These are phyloP conservation scores for Plasmodium gonderi DNA, from an alignment of 169 alveolate genomes.

Conservation along the genomic window DNA sequence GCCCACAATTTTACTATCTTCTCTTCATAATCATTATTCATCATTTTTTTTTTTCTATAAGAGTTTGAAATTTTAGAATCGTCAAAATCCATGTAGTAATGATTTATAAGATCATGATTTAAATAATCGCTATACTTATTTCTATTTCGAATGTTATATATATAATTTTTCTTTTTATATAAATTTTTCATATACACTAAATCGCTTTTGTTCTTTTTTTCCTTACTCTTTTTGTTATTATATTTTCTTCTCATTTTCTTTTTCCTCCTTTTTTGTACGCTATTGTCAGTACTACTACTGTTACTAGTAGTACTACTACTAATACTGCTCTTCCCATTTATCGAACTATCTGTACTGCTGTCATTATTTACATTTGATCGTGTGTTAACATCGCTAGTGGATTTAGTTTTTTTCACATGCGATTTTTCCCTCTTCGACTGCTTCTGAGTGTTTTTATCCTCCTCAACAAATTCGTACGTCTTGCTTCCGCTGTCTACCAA, in stretches of 20 bases:
- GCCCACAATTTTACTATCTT: slow-evolving; percentile 79
- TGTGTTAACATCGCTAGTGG: background rate
- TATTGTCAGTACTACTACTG: background rate
- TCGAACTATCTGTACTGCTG: background rate
- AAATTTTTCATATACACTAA: slow-evolving; percentile 29
- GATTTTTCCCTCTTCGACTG: background rate
- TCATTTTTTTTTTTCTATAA: slow-evolving; percentile 30
- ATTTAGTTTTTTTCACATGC: background rate
- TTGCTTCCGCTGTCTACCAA: background rate
- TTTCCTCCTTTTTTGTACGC: background rate
- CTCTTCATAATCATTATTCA: slow-evolving; percentile 51
- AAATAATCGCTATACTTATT: slow-evolving; percentile 24
- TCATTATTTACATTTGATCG: background rate
- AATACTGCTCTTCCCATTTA: background rate
- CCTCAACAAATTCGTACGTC: background rate
- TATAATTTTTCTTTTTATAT: slow-evolving; percentile 19
- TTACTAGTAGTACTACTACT: background rate
- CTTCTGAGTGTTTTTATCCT: too few relatives aligned
- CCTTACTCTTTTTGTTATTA: slow-evolving; percentile 7
- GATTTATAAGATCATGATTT: slow-evolving; percentile 40
- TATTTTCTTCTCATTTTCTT: background rate
- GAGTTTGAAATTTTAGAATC: slow-evolving; percentile 8
- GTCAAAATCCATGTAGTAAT: slow-evolving; percentile 31
- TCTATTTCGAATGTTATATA: slow-evolving; percentile 2
- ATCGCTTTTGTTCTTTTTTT: slow-evolving; percentile 22